Evolutionary conservation across 257 asterid species (phyloP), one percentile per base, ranked within the genome.

Genomic region (Scutellaria baicalensis): DNA sequence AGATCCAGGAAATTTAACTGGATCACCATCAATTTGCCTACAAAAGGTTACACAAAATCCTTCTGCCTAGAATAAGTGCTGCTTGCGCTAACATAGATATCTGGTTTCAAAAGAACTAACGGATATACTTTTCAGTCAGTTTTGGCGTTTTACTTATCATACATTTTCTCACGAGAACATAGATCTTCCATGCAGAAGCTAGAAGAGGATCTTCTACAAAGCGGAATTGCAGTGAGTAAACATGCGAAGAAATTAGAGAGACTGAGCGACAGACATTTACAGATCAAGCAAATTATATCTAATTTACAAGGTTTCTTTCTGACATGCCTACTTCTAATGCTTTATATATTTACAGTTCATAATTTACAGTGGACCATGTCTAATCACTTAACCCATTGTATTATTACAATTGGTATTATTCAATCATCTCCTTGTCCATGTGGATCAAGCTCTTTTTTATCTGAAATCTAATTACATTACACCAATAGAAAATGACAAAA

Each of bases 291-390:
- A 39, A 67, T 44, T 4, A 59, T 87, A 68, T 67, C 75, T 68
- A 57, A n/a, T 14, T 60, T 79, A 71, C 81, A 71, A 88, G 97
- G 97, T 88, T 67, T 88, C n/a, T 64, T 21, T 33, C 20, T n/a
- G 54, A 20, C 9, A 16, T 20, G 5, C 35, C 59, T 3, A 4
- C 42, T 3, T 68, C 40, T 52, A 21, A 9, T n/a, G n/a, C n/a
- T n/a, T 21, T 56, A 17, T 36, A 12, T 56, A 54, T 75, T 31
- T 55, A n/a, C 54, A 8, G 51, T 51, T 50, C 39, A 21, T 50
- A 50, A 11, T 12, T 2, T 20, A 4, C 36, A 7, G 36, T 57
- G 8, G 45, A n/a, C 14, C 1, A 8, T 38, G 52, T 8, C 42
- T 17, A 21, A 27, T 75, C 59, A 40, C 64, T 48, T 17, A 18